These are phyloP conservation scores for Prosopis cineraria DNA, from an alignment of 306 rosid genomes.

Conservation along the genomic window DNA sequence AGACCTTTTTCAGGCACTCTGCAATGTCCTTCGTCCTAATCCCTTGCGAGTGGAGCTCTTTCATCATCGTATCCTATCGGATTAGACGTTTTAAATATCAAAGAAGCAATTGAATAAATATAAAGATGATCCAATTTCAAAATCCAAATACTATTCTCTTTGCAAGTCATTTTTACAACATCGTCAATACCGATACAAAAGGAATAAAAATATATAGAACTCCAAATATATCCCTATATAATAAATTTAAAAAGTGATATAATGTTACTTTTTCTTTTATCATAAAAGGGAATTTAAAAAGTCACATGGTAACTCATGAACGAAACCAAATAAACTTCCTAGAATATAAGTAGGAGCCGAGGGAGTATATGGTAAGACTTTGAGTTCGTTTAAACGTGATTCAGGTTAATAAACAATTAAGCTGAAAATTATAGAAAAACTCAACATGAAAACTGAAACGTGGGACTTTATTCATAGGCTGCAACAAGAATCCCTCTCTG, in stretches of 20 bases:
- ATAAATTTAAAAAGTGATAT: no score
- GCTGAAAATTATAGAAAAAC: background rate
- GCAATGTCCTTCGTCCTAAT: constrained; percentile 45
- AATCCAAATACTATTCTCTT: no score
- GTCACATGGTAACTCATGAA: no score
- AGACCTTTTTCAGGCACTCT: constrained; percentile 54
- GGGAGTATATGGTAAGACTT: background rate
- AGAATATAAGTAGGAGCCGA: no score
- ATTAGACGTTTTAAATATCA: background rate
- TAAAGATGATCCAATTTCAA: background rate
- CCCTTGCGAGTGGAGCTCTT: constrained; percentile 72
- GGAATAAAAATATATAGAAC: no score
- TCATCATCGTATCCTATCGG: constrained; percentile 61
- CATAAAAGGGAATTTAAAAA: no score
- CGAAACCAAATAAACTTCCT: no score
- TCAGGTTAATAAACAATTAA: background rate
- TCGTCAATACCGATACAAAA: no score
- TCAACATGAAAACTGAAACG: background rate
- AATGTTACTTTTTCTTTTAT: no score
- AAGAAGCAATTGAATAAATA: background rate
- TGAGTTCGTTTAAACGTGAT: background rate
- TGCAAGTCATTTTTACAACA: no score
- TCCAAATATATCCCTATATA: no score
- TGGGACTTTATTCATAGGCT: background rate
- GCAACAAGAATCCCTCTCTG: background rate